Conservation (phyloP, 2,329 filamentous ascomycete genomes). For the Trichoderma arundinaceum region DNA sequence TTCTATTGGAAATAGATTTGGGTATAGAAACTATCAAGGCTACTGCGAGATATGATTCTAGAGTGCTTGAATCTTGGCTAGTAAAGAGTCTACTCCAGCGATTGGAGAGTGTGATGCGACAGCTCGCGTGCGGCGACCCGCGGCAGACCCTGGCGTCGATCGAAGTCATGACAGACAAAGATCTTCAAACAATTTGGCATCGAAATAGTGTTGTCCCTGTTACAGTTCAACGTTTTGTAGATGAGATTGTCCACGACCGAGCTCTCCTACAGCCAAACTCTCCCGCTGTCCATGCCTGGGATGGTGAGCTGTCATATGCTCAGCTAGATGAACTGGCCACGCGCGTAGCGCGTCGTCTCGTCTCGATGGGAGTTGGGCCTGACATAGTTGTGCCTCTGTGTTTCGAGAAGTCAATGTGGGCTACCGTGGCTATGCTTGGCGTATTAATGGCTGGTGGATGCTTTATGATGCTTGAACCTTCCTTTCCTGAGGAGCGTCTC, state of each 20-base stretch:
- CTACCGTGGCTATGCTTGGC: constrained; percentile 26
- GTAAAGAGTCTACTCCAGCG: neutral
- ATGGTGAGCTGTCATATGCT: constrained; percentile 50
- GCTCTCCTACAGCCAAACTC: constrained; percentile 30
- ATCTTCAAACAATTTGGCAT: neutral
- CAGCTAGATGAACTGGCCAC: constrained; percentile 40
- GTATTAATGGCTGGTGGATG: constrained; percentile 27
- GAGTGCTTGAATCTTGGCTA: neutral
- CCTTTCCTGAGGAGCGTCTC: constrained; percentile 23
- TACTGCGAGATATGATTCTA: constrained; percentile 3
- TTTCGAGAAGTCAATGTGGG: constrained; percentile 47
- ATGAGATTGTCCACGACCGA: constrained; percentile 48
- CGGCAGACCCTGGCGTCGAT: neutral
- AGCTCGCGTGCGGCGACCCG: neutral
- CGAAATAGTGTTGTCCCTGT: constrained; percentile 18
- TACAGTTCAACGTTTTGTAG: constrained; percentile 43
- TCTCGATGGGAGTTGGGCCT: constrained; percentile 2
- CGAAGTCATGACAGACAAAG: neutral
- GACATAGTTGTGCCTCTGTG: constrained; percentile 40
- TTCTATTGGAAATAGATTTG: neutral
- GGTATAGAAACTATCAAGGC: neutral
- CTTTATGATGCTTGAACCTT: constrained; percentile 35
- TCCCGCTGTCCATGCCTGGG: constrained; percentile 42
- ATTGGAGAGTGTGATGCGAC: neutral
- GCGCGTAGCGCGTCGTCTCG: constrained; percentile 30